These are phyloP conservation scores for Ustilago tritici DNA, from an alignment of 1,284 basidiomycete species.

Conservation along the genomic window DNA sequence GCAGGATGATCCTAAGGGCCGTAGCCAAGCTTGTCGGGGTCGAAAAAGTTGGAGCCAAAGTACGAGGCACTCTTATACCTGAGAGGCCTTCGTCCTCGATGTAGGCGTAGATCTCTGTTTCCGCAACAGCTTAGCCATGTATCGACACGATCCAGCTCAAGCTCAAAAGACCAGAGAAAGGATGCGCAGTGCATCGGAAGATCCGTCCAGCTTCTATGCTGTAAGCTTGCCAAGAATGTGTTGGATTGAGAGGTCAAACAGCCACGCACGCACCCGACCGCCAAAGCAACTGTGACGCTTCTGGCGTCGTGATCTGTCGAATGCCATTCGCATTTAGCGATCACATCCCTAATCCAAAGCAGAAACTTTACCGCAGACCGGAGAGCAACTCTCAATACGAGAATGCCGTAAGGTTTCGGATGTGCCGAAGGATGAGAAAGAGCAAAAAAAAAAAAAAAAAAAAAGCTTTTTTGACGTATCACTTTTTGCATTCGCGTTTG, in stretches of 20 bases:
- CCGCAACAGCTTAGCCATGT: background rate
- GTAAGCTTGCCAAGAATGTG: background rate
- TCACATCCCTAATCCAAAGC: background rate
- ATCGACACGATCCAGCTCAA: background rate
- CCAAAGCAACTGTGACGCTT: background rate
- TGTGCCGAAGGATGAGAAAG: slow-evolving; percentile 16
- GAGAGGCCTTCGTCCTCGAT: background rate
- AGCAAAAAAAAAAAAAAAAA: too few relatives aligned
- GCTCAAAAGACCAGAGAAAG: too few relatives aligned
- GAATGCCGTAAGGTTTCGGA: background rate
- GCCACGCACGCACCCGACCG: too few relatives aligned
- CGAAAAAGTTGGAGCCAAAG: background rate
- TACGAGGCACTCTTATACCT: background rate
- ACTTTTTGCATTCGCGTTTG: background rate
- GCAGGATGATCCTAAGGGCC: background rate
- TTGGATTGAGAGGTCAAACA: background rate
- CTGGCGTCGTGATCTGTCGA: background rate
- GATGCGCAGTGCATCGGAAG: background rate
- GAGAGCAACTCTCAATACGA: too few relatives aligned
- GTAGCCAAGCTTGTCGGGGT: background rate
- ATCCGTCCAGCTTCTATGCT: background rate
- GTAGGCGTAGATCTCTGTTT: background rate
- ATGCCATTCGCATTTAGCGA: background rate
- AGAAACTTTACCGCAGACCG: too few relatives aligned
- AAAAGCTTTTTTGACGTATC: background rate